Base-by-base conservation (phyloP, 768 basidiomycete species). In the Rhodotorula toruloides region DNA sequence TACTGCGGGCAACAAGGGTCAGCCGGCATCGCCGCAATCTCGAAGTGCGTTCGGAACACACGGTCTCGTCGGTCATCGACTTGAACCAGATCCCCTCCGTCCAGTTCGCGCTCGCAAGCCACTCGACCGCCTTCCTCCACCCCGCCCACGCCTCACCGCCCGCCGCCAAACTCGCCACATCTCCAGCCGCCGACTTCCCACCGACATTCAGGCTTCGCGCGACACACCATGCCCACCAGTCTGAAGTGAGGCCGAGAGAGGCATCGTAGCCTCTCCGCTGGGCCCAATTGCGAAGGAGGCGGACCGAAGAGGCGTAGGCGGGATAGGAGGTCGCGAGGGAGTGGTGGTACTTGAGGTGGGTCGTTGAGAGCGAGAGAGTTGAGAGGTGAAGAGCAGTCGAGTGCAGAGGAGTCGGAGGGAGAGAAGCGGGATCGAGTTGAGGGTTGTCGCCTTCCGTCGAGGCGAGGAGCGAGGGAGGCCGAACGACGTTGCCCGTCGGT, bases 281-380 rank as follows among this genome's bases (percentile, higher is more conserved):
- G 2, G 89, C 90, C 96, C 96, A 99, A 22, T 93, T 83, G 16
- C 90, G 84, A 22, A 97, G 83, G 1, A 97, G 81, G 0, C 87
- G 81, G 14, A 91, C 76, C 1, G 90, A 90, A 56, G 92, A 87
- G 3, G 78, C 76, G 76, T 90, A 91, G 0, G 85, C 82, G 0
- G 87, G 82, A 16, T 79, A 77, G 16, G 79, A 74, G 32, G 84
- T 78, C 17, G 82, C 79, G 47, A 87, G 70, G 3, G 80, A 74
- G 73, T 87, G 83, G 13, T 83, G 79, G 14, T 80, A 78, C 39
- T 86, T 80, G 11, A 88, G 81, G 53, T 84, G 81, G 16, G 76
- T 76, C 66, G 76, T 79, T 21, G 67, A 67, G 27, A 64, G 66
- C 49, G 81, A 52, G 78, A 76, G 53, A 74, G 79, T 84, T 70